A percentile compares a stretch with the other conserved stretches of the same genome.
phyloP scores from a whole-genome alignment of 2,329 filamentous ascomycete species.

The Beauveria asiatica region DNA sequence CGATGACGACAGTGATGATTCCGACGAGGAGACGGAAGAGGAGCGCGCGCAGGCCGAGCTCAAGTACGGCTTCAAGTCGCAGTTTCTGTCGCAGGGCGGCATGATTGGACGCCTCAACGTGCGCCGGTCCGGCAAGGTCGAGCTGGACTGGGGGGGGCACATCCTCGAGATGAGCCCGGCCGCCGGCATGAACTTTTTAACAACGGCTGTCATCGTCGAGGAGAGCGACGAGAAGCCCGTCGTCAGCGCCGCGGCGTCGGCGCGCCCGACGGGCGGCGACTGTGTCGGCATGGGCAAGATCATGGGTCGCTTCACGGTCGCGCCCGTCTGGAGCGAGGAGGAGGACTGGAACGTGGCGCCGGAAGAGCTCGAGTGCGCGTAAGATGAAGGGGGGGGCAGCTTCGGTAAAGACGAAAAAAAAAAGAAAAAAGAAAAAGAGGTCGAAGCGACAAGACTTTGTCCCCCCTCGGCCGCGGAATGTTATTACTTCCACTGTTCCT shows the following conservation, averaged over 20 bases:
- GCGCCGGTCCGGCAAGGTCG: constrained; percentile 52
- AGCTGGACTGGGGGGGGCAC: constrained; percentile 55
- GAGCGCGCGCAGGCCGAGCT: constrained; percentile 25
- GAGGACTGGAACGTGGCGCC: constrained; percentile 43
- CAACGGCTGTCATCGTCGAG: constrained; percentile 51
- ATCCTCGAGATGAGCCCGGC: constrained; percentile 43
- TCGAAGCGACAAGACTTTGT: not conserved
- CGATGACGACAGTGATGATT: constrained; percentile 21
- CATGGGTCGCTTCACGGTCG: constrained; percentile 52
- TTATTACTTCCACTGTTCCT: not conserved
- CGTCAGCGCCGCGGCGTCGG: constrained; percentile 24
- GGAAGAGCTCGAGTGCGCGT: constrained; percentile 21
- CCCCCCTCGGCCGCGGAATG: too few relatives aligned
- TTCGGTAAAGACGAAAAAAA: too few relatives aligned
- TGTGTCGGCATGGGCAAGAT: constrained; percentile 56
- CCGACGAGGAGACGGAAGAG: constrained; percentile 14
- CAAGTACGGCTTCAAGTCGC: constrained; percentile 27
- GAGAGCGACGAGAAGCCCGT: constrained; percentile 45
- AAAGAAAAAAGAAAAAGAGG: not conserved
- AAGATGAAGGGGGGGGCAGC: not conserved
- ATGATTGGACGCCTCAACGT: constrained; percentile 52
- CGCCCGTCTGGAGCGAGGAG: constrained; percentile 50
- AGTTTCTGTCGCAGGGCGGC: constrained; percentile 42
- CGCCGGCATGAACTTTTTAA: constrained; percentile 47
- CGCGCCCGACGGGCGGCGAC: constrained; percentile 27